These are phyloP conservation scores for Piloderma croceum DNA, from an alignment of 768 basidiomycete genomes.

Conservation along the genomic window DNA sequence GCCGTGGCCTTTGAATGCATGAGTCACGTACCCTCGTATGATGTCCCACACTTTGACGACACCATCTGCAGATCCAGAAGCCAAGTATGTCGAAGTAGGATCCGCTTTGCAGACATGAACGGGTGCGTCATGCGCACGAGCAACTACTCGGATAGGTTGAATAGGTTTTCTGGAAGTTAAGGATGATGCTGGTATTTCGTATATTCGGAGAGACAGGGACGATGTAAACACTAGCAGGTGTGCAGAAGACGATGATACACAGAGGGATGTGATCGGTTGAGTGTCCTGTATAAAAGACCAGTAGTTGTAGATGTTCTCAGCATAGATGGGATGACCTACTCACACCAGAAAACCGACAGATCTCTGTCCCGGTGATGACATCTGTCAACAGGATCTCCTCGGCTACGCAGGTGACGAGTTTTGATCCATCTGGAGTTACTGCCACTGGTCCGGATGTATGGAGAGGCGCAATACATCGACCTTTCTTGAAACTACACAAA, in stretches of 20 bases:
- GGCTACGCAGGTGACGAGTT: slow-evolving; percentile 79
- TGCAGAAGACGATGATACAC: slow-evolving; percentile 68
- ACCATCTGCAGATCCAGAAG: slow-evolving; percentile 94
- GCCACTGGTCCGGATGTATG: slow-evolving; percentile 88
- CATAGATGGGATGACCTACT: no score
- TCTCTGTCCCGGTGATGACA: slow-evolving; percentile 61
- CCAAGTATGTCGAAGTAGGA: slow-evolving; percentile 84
- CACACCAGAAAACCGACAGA: slow-evolving; percentile 83
- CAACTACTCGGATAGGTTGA: slow-evolving; percentile 66
- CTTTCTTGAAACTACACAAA: slow-evolving; percentile 74
- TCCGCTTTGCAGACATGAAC: slow-evolving; percentile 84
- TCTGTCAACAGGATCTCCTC: slow-evolving; percentile 85
- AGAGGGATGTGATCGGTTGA: slow-evolving; percentile 77
- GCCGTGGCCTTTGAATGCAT: slow-evolving; percentile 93
- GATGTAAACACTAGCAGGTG: slow-evolving; percentile 78
- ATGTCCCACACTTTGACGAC: slow-evolving; percentile 97
- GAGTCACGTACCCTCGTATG: slow-evolving; percentile 80
- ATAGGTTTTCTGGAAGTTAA: slow-evolving; percentile 43
- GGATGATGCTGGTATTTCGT: slow-evolving; percentile 58
- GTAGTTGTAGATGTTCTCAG: slow-evolving; percentile 1
- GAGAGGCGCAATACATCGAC: slow-evolving; percentile 65
- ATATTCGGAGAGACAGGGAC: slow-evolving; percentile 77
- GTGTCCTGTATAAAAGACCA: slow-evolving; percentile 55
- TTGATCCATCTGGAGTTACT: slow-evolving; percentile 69
- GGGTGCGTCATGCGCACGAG: slow-evolving; percentile 89